Percentiles rank a stretch among this genome's conserved stretches.
Evolutionary conservation across 179 eudicot genomes (phyloP).

Genomic region (Carnegiea gigantea): DNA sequence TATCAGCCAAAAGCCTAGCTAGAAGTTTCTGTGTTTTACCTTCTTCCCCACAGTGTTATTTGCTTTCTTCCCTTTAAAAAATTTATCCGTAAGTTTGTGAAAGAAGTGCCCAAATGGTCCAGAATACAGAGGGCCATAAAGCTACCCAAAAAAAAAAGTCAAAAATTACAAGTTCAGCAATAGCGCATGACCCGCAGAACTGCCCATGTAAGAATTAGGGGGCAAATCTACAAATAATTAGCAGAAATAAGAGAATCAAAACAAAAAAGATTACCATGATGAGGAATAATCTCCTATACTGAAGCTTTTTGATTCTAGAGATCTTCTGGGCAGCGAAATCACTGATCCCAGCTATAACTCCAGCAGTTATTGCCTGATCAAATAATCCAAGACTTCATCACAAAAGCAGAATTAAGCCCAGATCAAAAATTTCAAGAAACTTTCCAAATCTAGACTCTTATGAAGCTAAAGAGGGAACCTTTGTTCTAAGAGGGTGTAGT

Average conservation of each 20-base stretch:
- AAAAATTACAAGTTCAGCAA: not conserved
- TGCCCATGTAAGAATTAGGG: not conserved
- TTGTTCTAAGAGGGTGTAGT: slow-evolving; percentile 60
- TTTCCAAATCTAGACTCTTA: slow-evolving; percentile 9
- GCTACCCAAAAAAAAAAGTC: slow-evolving; percentile 31
- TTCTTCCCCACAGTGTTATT: slow-evolving; percentile 51
- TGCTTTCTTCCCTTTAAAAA: slow-evolving; percentile 52
- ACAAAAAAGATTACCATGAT: slow-evolving; percentile 36
- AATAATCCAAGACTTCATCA: not conserved
- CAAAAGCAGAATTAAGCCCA: slow-evolving; percentile 20
- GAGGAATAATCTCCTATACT: slow-evolving; percentile 45
- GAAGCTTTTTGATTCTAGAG: slow-evolving; percentile 54
- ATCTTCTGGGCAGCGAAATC: slow-evolving; percentile 61
- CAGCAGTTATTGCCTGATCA: slow-evolving; percentile 57
- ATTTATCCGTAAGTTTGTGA: slow-evolving; percentile 53
- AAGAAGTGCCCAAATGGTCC: slow-evolving; percentile 62
- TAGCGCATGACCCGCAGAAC: not conserved
- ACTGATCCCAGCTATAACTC: slow-evolving; percentile 50
- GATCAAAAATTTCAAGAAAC: not conserved
- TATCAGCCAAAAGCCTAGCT: not conserved
- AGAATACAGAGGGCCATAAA: slow-evolving; percentile 57
- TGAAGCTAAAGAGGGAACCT: slow-evolving; percentile 28
- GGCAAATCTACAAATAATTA: not conserved
- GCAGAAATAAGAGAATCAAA: not conserved
- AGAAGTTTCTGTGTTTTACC: slow-evolving; percentile 25